Evolutionary conservation across 2,329 filamentous ascomycete species (phyloP).

Genomic region (Phyllosticta citribraziliensis): DNA sequence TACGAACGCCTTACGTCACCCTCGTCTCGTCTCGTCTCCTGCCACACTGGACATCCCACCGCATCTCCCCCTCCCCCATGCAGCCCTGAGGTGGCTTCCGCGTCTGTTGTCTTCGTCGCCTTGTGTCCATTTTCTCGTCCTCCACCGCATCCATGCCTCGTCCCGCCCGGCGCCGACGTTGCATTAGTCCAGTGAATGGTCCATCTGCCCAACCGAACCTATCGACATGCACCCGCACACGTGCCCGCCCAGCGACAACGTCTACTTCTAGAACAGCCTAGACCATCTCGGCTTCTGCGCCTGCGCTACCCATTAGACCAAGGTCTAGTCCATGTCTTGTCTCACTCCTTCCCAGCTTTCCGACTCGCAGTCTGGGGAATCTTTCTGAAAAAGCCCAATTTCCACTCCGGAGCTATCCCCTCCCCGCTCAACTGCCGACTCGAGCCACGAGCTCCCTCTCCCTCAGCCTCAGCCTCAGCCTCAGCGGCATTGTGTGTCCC

Average conservation of each 20-base stretch:
- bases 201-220: no score
- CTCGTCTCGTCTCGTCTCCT: neutral
- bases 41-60: no score
- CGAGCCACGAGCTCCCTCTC: no score
- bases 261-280: neutral
- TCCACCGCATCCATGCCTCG: neutral
- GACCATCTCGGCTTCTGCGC: neutral
- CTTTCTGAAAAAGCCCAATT: neutral
- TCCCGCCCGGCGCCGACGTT: no score
- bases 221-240: neutral
- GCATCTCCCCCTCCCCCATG: no score
- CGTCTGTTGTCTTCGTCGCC: no score
- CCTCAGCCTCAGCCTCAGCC: no score
- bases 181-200: no score
- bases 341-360: neutral
- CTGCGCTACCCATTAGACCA: neutral
- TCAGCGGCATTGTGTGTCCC: no score
- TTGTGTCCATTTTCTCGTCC: no score
- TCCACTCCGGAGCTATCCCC: neutral
- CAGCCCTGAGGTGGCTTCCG: no score
- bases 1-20: neutral
- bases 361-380: no score
- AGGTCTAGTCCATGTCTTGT: neutral
- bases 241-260: neutral
- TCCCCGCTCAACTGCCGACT: neutral